Evolutionary conservation across 2,329 filamentous ascomycete species (phyloP), one percentile per base, ranked within the genome.

Genomic region (Sclerotinia trifoliorum): DNA sequence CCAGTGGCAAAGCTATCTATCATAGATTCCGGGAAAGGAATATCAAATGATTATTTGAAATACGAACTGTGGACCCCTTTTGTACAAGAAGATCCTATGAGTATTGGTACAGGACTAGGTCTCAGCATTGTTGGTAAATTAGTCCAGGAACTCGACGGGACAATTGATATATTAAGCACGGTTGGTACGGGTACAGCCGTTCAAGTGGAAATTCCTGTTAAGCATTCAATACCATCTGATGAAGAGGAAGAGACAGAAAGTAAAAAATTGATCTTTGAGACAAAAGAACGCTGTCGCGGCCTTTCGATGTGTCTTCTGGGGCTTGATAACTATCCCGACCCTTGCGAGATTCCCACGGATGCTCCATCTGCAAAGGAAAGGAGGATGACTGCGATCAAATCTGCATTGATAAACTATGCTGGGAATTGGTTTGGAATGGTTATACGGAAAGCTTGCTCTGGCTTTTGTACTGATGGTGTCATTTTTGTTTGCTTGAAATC

Each of bases 11-110:
- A 74, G 2, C 74, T 85, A 19, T 83, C 80, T 0, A 83, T 90
- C 11, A 80, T 81, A 0, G 88, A 90, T 74, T 87, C 87, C 1
- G 88, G 88, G 0, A 84, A 67, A 55, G 88, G 88, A 11, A 90
- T 90, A 71, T 86, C 84, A 0, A 80, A 83, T 42, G 83, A 88
- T 13, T 90, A 86, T 70, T 78, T 88, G 56, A 81, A 84, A 35
- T 83, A 83, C 5, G 81, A 83, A 19, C 77, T 90, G 0, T 90
- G 86, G 71, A 84, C 83, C 0, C 85, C 86, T 0, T 89, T 89
- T 71, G 79, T 81, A 0, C 88, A 90, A 70, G 88, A 90, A 72
- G 84, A 88, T 68, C 80, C 82, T 0, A 78, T 90, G 29, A 82
- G 85, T 1, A 83, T 83, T 6, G 88, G 88, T 0, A 86, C 85